Evolutionary conservation across 768 basidiomycete genomes (phyloP).

Genomic region (Cubamyces sp.): DNA sequence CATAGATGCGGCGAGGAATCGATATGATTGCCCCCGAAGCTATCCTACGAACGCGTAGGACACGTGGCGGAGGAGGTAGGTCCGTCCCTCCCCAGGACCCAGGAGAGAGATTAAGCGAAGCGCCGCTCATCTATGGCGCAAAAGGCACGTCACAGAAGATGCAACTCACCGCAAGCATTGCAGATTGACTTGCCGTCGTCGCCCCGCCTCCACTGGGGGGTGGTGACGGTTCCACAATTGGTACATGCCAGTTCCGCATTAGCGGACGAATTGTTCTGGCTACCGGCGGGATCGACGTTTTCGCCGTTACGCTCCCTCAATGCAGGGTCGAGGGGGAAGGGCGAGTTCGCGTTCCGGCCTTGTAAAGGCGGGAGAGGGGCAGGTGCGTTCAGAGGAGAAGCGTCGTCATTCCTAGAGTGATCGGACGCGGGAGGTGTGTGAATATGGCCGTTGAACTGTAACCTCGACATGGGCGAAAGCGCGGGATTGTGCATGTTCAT

Average conservation of each 20-base stretch:
- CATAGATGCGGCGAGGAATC: conserved; percentile 32
- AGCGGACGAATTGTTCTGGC: conserved; percentile 23
- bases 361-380: conserved; percentile 33
- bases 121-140: no score
- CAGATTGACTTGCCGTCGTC: conserved; percentile 82
- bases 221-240: conserved; percentile 77
- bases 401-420: conserved; percentile 33
- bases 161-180: conserved; percentile 84
- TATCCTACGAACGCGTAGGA: conserved; percentile 33
- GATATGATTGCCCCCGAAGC: conserved; percentile 35
- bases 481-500: conserved; percentile 53
- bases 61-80: conserved; percentile 43
- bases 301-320: conserved; percentile 30
- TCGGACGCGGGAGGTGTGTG: conserved; percentile 35
- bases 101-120: conserved; percentile 26
- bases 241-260: conserved; percentile 46
- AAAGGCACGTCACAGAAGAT: conserved; percentile 35
- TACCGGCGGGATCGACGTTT: conserved; percentile 30
- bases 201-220: conserved; percentile 86
- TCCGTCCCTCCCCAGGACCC: conserved; percentile 1
- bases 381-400: conserved; percentile 28
- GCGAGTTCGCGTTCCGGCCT: conserved; percentile 41
- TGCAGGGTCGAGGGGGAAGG: conserved; percentile 31
- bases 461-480: conserved; percentile 48
- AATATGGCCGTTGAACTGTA: conserved; percentile 45